Conservation (phyloP, 116 monocot species). For the Phalaenopsis hybrid region DNA sequence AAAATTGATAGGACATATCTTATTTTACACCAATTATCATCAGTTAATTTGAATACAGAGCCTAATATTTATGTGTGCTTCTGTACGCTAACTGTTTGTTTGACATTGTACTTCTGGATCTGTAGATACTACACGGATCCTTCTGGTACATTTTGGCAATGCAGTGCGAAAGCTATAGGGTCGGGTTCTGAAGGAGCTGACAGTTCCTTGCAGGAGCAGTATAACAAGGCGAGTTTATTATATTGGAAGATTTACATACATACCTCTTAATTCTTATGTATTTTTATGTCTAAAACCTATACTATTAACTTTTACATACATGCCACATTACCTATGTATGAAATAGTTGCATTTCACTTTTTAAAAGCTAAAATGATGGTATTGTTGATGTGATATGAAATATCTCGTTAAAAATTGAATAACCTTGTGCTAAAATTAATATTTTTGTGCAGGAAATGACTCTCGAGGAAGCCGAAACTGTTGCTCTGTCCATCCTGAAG, state of each 20-base stretch:
- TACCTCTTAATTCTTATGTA: too few relatives aligned
- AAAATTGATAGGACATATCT: too few relatives aligned
- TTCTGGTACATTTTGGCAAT: conserved; percentile 61
- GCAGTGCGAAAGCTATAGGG: conserved; percentile 60
- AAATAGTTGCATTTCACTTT: too few relatives aligned
- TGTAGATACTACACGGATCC: conserved; percentile 55
- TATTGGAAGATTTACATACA: background rate
- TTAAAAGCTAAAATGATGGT: too few relatives aligned
- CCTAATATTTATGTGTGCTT: background rate
- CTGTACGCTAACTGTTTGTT: background rate
- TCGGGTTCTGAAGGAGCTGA: conserved; percentile 69
- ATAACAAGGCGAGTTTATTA: conserved; percentile 27
- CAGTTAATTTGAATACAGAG: too few relatives aligned
- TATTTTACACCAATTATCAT: too few relatives aligned
- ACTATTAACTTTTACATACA: too few relatives aligned
- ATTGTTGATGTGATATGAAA: too few relatives aligned
- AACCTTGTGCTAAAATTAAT: background rate
- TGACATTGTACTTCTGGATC: background rate
- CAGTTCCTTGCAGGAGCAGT: conserved; percentile 56
- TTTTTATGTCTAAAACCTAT: too few relatives aligned
- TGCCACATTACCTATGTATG: too few relatives aligned
- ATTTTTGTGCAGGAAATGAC: conserved; percentile 27
- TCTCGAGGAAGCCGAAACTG: conserved; percentile 30
- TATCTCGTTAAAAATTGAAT: background rate
- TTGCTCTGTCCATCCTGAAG: conserved; percentile 34